phyloP scores from a whole-genome alignment of 441 rosid species.

The Viola pubescens region DNA sequence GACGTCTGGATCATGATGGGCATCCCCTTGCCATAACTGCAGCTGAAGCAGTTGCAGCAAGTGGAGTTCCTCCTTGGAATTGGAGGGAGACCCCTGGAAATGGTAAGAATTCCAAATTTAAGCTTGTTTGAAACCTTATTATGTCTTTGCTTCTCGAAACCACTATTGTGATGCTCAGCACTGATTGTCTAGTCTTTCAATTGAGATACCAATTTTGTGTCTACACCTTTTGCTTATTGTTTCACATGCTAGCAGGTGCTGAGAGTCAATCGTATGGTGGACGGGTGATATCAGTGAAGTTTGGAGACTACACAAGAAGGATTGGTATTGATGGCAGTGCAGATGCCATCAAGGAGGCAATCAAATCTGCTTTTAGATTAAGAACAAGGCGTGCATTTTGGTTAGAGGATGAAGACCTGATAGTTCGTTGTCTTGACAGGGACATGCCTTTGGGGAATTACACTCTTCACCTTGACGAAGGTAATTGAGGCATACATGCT shows the following conservation, averaged over 20 bases:
- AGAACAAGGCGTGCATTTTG: constrained; percentile 88
- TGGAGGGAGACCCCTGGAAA: constrained; percentile 94
- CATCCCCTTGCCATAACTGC: constrained; percentile 86
- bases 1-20: constrained; percentile 89
- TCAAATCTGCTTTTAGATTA: constrained; percentile 73
- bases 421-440: constrained; percentile 71
- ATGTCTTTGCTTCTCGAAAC: no score
- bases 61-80: constrained; percentile 95
- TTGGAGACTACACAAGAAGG: constrained; percentile 80
- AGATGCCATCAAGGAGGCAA: constrained; percentile 86
- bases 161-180: constrained; percentile 9
- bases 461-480: constrained; percentile 81
- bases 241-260: constrained; percentile 26
- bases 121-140: constrained; percentile 12
- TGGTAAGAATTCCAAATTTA: constrained; percentile 34
- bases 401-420: constrained; percentile 93
- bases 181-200: constrained; percentile 7
- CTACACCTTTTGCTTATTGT: background rate
- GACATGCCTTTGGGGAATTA: constrained; percentile 95
- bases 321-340: constrained; percentile 82
- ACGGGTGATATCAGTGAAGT: constrained; percentile 83
- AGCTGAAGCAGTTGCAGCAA: constrained; percentile 71
- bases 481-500: constrained; percentile 23
- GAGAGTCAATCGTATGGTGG: constrained; percentile 64
- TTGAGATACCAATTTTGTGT: background rate